Evolutionary conservation across 176 grass and related monocot genomes (phyloP).

Genomic region (Oryza meyeriana): DNA sequence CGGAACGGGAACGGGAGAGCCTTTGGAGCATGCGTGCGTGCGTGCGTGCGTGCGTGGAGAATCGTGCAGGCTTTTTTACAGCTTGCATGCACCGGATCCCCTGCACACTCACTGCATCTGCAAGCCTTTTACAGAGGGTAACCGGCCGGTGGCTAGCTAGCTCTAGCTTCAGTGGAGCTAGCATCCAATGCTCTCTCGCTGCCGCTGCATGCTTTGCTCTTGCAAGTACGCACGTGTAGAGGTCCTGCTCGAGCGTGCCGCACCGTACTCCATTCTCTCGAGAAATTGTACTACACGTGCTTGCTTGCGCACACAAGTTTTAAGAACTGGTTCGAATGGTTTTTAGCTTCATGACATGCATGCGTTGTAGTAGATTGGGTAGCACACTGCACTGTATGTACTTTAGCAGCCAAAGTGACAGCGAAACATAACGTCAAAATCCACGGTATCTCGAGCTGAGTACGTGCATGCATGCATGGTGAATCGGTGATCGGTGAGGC

Average conservation of each 20-base stretch:
- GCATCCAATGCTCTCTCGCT: constrained; percentile 35
- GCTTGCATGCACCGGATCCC: constrained; percentile 37
- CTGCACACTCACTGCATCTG: not conserved
- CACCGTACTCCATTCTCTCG: not conserved
- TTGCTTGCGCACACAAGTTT: too few relatives aligned
- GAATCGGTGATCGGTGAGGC: too few relatives aligned
- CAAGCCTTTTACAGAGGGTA: constrained; percentile 21
- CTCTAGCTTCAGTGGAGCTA: constrained; percentile 20
- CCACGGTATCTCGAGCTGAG: not conserved
- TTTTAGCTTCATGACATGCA: not conserved
- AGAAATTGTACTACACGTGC: too few relatives aligned
- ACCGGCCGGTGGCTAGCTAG: too few relatives aligned
- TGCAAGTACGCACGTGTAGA: constrained; percentile 4
- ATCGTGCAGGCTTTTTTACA: constrained; percentile 30
- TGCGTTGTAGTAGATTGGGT: not conserved
- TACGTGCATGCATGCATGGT: not conserved
- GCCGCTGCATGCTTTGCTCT: too few relatives aligned
- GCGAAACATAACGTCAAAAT: not conserved
- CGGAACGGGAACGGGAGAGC: not conserved
- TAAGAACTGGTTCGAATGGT: not conserved
- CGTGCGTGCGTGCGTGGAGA: constrained; percentile 12
- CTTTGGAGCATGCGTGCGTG: too few relatives aligned
- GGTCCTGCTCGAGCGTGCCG: not conserved
- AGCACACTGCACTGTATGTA: not conserved
- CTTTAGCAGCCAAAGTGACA: not conserved